Percentiles rank a stretch among this genome's conserved stretches.
Evolutionary conservation across 345 rosid genomes (phyloP).

Genomic region (Leavenworthia alabamica): DNA sequence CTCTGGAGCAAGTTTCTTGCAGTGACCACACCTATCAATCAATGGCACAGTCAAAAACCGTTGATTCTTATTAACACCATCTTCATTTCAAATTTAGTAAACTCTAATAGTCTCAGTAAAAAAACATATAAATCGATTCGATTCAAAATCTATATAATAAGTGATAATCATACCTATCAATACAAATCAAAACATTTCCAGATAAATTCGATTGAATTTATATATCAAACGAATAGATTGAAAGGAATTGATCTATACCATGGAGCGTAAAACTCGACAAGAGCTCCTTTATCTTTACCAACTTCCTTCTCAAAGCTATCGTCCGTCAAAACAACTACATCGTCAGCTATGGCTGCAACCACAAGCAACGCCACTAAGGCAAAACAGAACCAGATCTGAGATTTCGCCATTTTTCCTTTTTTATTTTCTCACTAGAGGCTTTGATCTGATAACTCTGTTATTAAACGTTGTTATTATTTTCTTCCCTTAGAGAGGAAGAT

Average conservation of each 20-base stretch:
- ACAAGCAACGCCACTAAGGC: constrained; percentile 42
- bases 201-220: neutral
- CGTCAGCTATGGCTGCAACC: constrained; percentile 62
- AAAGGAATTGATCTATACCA: constrained; percentile 45
- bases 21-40: constrained; percentile 87
- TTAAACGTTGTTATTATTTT: neutral
- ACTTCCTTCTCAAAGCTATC: constrained; percentile 93
- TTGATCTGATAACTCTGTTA: neutral
- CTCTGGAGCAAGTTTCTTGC: constrained; percentile 98
- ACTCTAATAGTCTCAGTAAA: neutral
- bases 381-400: constrained; percentile 66
- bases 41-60: neutral
- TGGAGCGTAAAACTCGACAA: constrained; percentile 98
- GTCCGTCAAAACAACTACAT: constrained; percentile 76
- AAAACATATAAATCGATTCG: neutral
- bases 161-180: neutral
- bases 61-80: neutral
- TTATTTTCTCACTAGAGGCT: neutral
- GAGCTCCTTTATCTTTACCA: constrained; percentile 86
- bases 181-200: neutral
- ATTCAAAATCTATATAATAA: neutral
- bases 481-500: constrained; percentile 10
- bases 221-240: neutral
- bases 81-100: neutral
- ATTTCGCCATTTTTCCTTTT: constrained; percentile 37